A percentile compares a stretch with the other conserved stretches of the same genome.
These are phyloP conservation scores for Hanseniaspora hatyaiensis DNA, from an alignment of 805 yeast species.

Conservation along the genomic window DNA sequence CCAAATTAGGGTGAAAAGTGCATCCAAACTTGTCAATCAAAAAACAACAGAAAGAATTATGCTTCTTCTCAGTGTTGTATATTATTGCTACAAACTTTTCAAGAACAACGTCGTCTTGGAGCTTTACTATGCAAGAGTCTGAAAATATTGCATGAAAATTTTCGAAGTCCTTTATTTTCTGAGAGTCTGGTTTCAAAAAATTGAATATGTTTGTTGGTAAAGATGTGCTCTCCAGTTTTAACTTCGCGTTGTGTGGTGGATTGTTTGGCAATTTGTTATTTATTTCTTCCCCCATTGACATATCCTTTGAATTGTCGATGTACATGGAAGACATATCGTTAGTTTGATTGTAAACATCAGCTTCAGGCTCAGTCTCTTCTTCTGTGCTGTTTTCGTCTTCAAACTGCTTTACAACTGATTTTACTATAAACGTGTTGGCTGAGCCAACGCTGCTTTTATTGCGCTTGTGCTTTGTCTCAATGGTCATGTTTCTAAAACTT, in stretches of 20 bases:
- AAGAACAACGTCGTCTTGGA: conserved; percentile 37
- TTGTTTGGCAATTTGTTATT: background rate
- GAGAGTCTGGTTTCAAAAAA: conserved; percentile 16
- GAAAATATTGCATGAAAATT: conserved; percentile 31
- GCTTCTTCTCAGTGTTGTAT: conserved; percentile 35
- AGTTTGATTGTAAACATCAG: background rate
- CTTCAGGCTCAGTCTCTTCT: background rate
- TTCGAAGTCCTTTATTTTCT: conserved; percentile 31
- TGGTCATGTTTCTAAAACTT: too few species aligned
- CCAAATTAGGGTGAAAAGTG: conserved; percentile 45
- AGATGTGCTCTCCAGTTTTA: conserved; percentile 15
- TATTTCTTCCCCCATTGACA: background rate
- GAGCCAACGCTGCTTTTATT: conserved; percentile 14
- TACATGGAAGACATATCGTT: conserved; percentile 2
- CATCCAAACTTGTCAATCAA: conserved; percentile 58
- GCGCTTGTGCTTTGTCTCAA: background rate
- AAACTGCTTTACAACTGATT: conserved; percentile 15
- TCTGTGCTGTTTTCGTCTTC: background rate
- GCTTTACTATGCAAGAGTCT: conserved; percentile 42
- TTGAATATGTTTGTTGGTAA: conserved; percentile 18
- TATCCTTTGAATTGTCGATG: background rate
- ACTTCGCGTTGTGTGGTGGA: background rate
- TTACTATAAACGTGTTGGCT: conserved; percentile 10
- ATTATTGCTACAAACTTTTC: conserved; percentile 40
- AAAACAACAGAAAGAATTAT: conserved; percentile 41